Evolutionary conservation across 306 rosid species (phyloP).

Genomic region (Sechiopsis laciniata): DNA sequence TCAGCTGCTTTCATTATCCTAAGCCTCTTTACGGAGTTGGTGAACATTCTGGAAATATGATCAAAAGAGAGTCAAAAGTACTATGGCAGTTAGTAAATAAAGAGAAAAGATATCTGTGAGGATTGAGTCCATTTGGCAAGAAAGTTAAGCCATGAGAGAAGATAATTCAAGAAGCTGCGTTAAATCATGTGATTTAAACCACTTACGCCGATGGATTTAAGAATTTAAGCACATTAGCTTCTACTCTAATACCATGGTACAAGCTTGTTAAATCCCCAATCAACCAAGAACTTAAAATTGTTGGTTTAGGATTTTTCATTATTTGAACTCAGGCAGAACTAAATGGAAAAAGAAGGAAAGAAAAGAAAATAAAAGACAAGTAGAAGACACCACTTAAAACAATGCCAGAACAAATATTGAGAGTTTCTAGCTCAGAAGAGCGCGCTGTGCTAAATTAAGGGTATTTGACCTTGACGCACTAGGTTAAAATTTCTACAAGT

Average conservation of each 20-base stretch:
- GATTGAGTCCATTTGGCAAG: too few relatives aligned
- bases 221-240: too few relatives aligned
- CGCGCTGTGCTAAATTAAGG: background rate
- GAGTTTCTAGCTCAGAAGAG: background rate
- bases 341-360: too few relatives aligned
- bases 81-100: conserved; percentile 15
- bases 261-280: too few relatives aligned
- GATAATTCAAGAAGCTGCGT: background rate
- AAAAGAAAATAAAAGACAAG: too few relatives aligned
- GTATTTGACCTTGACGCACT: background rate
- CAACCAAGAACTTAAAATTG: too few relatives aligned
- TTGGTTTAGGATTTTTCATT: background rate
- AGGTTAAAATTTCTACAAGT: background rate
- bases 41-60: conserved; percentile 61
- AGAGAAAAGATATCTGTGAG: too few relatives aligned
- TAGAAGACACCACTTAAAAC: background rate
- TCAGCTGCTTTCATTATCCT: conserved; percentile 81
- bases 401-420: background rate
- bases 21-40: conserved; percentile 71
- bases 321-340: too few relatives aligned
- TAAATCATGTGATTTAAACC: too few relatives aligned
- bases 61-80: background rate
- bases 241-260: too few relatives aligned
- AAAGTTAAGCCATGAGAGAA: background rate
- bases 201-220: too few relatives aligned